phyloP scores from a whole-genome alignment of 2,329 filamentous ascomycete genomes.

The Penicillium sp. region DNA sequence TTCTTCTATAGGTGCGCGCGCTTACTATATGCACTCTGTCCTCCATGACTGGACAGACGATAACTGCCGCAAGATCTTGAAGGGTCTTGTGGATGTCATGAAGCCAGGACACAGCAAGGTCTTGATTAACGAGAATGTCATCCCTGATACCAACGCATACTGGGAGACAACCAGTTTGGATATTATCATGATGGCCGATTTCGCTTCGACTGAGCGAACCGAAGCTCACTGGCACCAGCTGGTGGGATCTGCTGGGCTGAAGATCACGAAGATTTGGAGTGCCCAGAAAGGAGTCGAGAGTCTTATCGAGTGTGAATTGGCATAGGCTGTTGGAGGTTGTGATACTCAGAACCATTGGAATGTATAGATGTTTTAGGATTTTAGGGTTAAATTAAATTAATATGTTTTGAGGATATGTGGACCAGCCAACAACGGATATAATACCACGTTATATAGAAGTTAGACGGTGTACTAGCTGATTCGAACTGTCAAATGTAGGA shows the following conservation, averaged over 20 bases:
- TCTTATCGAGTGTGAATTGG: constrained; percentile 29
- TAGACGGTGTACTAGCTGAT: too few species aligned
- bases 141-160: constrained; percentile 40
- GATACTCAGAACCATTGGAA: not conserved
- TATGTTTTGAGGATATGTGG: not conserved
- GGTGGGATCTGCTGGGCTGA: constrained; percentile 36
- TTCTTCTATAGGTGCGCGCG: constrained; percentile 29
- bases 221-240: constrained; percentile 41
- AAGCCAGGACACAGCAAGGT: constrained; percentile 43
- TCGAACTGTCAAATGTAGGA: not conserved
- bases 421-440: not conserved
- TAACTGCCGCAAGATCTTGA: constrained; percentile 30
- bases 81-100: constrained; percentile 32
- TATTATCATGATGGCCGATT: constrained; percentile 46
- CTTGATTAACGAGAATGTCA: constrained; percentile 46
- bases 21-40: constrained; percentile 37
- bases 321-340: not conserved
- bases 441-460: too few species aligned
- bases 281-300: constrained; percentile 23
- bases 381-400: too few species aligned
- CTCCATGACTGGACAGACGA: constrained; percentile 37
- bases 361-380: too few species aligned
- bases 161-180: constrained; percentile 40
- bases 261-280: constrained; percentile 38
- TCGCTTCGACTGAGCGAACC: constrained; percentile 42